Evolutionary conservation across 139 green algal species (phyloP).

Genomic region (Edaphochlamys debaryana): DNA sequence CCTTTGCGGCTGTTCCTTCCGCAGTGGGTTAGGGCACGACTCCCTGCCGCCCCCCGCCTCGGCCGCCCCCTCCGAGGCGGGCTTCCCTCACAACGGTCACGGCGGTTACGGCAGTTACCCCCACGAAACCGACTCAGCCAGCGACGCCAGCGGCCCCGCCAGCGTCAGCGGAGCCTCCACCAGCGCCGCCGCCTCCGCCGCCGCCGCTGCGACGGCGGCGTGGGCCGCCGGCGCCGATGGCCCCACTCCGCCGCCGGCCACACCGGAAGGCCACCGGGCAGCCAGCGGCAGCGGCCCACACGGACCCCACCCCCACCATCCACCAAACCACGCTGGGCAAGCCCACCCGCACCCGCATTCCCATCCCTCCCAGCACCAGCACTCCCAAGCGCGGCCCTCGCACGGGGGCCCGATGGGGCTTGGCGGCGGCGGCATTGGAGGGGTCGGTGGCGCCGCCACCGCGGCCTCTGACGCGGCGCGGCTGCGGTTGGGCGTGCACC

Average conservation of each 20-base stretch:
- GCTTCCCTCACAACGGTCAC: neutral
- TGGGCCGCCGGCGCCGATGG: neutral
- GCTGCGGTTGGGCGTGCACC: constrained; percentile 65
- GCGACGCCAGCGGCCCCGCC: neutral
- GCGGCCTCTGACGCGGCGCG: neutral
- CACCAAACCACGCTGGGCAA: too few species aligned
- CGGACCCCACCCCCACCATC: too few species aligned
- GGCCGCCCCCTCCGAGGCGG: neutral
- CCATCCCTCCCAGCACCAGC: too few species aligned
- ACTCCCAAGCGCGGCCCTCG: too few species aligned
- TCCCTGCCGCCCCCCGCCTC: too few species aligned
- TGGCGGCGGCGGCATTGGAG: neutral
- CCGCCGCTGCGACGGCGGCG: neutral
- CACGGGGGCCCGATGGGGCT: too few species aligned
- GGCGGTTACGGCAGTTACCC: neutral
- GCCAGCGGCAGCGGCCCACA: too few species aligned
- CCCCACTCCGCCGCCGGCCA: too few species aligned
- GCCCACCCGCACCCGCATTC: too few species aligned
- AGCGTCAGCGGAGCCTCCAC: neutral
- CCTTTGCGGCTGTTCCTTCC: too few species aligned
- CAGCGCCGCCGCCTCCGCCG: neutral
- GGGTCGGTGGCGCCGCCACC: neutral
- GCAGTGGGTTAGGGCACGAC: too few species aligned
- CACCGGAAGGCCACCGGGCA: too few species aligned
- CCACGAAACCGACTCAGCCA: neutral